phyloP scores from a whole-genome alignment of 192 early-diverging fungal genomes.

The Podila clonocystis region DNA sequence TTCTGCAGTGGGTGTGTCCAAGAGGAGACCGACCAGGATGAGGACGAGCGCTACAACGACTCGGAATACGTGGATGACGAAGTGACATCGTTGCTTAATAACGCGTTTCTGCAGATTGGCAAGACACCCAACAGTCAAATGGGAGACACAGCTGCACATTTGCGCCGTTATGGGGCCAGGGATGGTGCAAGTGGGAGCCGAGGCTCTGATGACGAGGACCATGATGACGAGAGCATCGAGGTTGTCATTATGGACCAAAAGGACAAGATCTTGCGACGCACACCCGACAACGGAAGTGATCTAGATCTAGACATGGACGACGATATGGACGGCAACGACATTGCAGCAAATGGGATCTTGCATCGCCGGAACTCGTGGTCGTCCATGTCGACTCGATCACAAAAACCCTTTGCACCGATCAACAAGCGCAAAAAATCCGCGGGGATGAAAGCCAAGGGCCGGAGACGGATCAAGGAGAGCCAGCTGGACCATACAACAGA shows the following conservation, averaged over 20 bases:
- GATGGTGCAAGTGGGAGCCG: background rate
- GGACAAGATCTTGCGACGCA: slow-evolving; percentile 30
- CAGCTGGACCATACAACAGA: background rate
- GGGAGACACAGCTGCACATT: slow-evolving; percentile 11
- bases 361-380: slow-evolving; percentile 19
- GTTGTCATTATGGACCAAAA: slow-evolving; percentile 39
- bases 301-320: slow-evolving; percentile 24
- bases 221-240: slow-evolving; percentile 33
- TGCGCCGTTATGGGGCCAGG: background rate
- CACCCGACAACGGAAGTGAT: background rate
- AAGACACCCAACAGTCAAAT: slow-evolving; percentile 35
- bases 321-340: background rate
- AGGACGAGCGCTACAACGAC: slow-evolving; percentile 37
- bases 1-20: slow-evolving; percentile 6
- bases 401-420: slow-evolving; percentile 40
- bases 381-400: slow-evolving; percentile 19
- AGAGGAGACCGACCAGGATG: slow-evolving; percentile 17
- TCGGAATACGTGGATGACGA: slow-evolving; percentile 49
- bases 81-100: slow-evolving; percentile 33
- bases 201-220: slow-evolving; percentile 5
- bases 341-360: background rate
- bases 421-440: slow-evolving; percentile 35
- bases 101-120: slow-evolving; percentile 42
- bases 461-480: slow-evolving; percentile 14
- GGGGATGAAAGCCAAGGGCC: background rate